These are phyloP conservation scores for Buxus sempervirens DNA, from an alignment of 164 flowering plant genomes.

Conservation along the genomic window DNA sequence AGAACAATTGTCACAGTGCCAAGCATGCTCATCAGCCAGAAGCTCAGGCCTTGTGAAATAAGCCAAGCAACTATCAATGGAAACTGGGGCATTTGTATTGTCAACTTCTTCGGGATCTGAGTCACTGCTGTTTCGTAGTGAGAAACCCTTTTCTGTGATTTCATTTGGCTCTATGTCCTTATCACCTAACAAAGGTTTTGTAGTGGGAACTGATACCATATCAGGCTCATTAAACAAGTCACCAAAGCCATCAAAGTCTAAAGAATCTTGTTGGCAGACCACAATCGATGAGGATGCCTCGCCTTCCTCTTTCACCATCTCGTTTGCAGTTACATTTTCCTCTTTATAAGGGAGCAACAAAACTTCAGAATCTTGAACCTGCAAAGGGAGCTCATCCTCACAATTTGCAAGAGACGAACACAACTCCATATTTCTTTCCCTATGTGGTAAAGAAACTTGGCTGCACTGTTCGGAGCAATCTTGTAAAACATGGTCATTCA, in stretches of 20 bases:
- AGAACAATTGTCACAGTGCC: slow-evolving; percentile 89
- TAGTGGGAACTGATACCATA: slow-evolving; percentile 25
- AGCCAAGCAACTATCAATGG: slow-evolving; percentile 77
- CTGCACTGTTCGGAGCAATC: slow-evolving; percentile 18
- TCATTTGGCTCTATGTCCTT: slow-evolving; percentile 29
- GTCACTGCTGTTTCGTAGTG: slow-evolving; percentile 52
- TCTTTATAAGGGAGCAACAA: slow-evolving; percentile 68
- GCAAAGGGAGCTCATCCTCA: slow-evolving; percentile 45
- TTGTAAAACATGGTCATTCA: slow-evolving; percentile 14
- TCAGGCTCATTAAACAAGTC: slow-evolving; percentile 88
- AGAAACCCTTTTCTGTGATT: slow-evolving; percentile 26
- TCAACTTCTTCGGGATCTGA: slow-evolving; percentile 94
- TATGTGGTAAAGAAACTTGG: slow-evolving; percentile 15
- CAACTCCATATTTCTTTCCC: slow-evolving; percentile 20
- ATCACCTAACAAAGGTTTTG: slow-evolving; percentile 26
- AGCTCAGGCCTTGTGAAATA: slow-evolving; percentile 75
- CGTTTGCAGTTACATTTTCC: slow-evolving; percentile 28
- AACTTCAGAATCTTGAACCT: slow-evolving; percentile 56
- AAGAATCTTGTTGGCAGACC: slow-evolving; percentile 36
- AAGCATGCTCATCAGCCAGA: slow-evolving; percentile 79
- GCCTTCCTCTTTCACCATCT: slow-evolving; percentile 25
- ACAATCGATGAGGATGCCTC: slow-evolving; percentile 43
- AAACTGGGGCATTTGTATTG: slow-evolving; percentile 67
- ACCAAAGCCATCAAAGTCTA: slow-evolving; percentile 78
- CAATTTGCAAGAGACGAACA: slow-evolving; percentile 24